These are phyloP conservation scores for Stagonosporopsis rhizophila DNA, from an alignment of 2,329 filamentous ascomycete genomes.

Conservation along the genomic window DNA sequence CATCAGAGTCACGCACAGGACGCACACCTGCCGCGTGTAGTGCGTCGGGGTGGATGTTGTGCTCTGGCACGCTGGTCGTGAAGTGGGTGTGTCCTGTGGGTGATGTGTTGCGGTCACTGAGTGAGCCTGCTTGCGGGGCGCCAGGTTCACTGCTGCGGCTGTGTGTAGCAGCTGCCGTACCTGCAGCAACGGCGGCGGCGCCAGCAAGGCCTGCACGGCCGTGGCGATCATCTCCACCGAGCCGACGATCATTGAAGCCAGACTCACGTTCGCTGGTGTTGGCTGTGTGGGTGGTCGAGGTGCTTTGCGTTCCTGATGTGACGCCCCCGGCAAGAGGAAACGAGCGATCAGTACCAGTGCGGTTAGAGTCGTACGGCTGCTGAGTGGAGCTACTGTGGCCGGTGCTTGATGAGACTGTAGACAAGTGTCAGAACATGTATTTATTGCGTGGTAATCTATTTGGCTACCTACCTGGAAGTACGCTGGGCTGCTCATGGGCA, in stretches of 20 bases:
- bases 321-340: conserved; percentile 49
- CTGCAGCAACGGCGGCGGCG: conserved; percentile 38
- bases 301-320: conserved; percentile 12
- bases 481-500: conserved; percentile 9
- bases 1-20: conserved; percentile 2
- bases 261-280: conserved; percentile 20
- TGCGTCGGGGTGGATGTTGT: conserved; percentile 18
- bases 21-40: conserved; percentile 12
- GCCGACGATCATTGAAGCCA: conserved; percentile 31
- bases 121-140: not conserved
- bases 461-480: conserved; percentile 31
- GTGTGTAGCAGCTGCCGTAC: conserved; percentile 3
- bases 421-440: not conserved
- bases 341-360: conserved; percentile 37
- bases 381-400: conserved; percentile 8
- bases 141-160: not conserved
- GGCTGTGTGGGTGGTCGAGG: not conserved
- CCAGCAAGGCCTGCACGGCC: conserved; percentile 40
- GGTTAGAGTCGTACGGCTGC: conserved; percentile 13
- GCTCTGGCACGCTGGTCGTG: conserved; percentile 11
- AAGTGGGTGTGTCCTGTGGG: conserved; percentile 12
- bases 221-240: conserved; percentile 22
- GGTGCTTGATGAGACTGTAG: not conserved
- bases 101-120: conserved; percentile 1
- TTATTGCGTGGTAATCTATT: not conserved